Percentiles rank a stretch among this genome's conserved stretches.
Conservation (phyloP, 164 flowering plant genomes). For the Vitis rotundifolia region DNA sequence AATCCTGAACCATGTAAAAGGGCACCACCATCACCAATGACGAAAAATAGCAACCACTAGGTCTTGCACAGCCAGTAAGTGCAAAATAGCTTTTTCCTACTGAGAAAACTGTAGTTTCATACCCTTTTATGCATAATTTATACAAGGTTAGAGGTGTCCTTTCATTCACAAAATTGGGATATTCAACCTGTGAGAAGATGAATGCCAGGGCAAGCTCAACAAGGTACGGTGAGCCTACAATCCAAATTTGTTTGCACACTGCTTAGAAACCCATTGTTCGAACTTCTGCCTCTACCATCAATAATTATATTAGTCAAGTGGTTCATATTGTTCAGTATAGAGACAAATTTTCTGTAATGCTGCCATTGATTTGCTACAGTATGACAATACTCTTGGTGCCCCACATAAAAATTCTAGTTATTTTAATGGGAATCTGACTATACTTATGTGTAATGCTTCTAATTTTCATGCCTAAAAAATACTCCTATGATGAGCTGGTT, state of each 20-base stretch:
- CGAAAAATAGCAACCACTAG: neutral
- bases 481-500: conserved; percentile 17
- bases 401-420: conserved; percentile 11
- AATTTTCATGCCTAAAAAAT: conserved; percentile 16
- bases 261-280: conserved; percentile 4
- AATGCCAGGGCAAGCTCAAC: neutral
- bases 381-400: conserved; percentile 7
- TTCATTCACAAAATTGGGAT: neutral
- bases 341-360: conserved; percentile 19
- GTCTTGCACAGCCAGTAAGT: neutral
- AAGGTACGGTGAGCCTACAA: conserved; percentile 1
- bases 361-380: conserved; percentile 4
- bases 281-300: neutral
- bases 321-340: neutral
- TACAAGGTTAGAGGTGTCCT: conserved; percentile 3
- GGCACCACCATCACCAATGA: neutral
- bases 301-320: neutral
- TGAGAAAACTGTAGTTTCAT: neutral
- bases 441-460: neutral
- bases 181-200: neutral
- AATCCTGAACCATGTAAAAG: neutral
- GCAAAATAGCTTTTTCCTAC: conserved; percentile 5
- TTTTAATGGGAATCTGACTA: neutral
- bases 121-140: neutral
- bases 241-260: neutral